Evolutionary conservation across 176 grass and related monocot species (phyloP).

Genomic region (Hsuehochloa calcarea): DNA sequence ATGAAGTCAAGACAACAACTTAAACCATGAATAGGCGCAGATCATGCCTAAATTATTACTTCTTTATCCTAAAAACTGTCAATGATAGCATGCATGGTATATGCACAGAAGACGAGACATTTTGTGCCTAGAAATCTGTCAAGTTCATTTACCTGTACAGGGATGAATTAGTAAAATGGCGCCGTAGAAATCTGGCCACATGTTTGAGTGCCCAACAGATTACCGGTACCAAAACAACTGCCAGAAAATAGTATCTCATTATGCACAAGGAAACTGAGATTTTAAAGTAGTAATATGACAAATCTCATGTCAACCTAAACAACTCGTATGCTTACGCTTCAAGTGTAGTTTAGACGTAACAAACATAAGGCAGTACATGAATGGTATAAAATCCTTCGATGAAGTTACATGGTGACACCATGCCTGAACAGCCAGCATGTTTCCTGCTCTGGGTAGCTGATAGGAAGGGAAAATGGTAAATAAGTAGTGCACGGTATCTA

Average conservation of each 20-base stretch:
- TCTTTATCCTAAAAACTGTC: conserved; percentile 13
- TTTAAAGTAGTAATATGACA: conserved; percentile 22
- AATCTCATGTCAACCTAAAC: conserved; percentile 19
- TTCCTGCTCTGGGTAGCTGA: conserved; percentile 86
- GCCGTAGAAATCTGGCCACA: conserved; percentile 74
- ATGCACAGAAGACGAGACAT: neutral
- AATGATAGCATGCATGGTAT: neutral
- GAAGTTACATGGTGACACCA: conserved; percentile 73
- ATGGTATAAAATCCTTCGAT: conserved; percentile 87
- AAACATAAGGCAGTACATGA: conserved; percentile 91
- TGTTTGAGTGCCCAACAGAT: conserved; percentile 87
- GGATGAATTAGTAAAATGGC: conserved; percentile 71
- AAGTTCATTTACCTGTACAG: conserved; percentile 68
- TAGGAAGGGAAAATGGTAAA: conserved; percentile 22
- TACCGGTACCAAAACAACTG: conserved; percentile 93
- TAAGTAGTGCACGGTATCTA: conserved; percentile 4
- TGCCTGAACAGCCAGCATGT: conserved; percentile 49
- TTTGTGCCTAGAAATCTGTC: conserved; percentile 10
- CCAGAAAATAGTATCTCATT: conserved; percentile 29
- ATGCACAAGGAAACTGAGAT: conserved; percentile 20
- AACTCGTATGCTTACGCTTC: conserved; percentile 68
- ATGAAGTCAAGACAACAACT: neutral
- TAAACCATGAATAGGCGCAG: conserved; percentile 26
- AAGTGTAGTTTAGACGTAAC: conserved; percentile 79
- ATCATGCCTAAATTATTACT: conserved; percentile 6